Base-by-base conservation (phyloP, 1,139 yeast species). In the Blastobotrys serpentis region DNA sequence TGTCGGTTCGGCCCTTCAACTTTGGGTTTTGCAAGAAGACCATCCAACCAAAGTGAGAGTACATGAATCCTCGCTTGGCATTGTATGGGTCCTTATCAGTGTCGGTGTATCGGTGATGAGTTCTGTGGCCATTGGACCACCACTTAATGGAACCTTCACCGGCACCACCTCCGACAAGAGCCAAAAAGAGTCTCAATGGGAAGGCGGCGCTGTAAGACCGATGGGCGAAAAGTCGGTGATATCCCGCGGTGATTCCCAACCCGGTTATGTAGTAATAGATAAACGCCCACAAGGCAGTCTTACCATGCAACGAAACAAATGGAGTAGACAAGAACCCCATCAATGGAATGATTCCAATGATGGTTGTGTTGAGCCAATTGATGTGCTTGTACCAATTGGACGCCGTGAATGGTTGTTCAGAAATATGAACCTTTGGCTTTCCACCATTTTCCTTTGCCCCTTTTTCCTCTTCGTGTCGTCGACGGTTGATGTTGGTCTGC, bases 31-130 rank as follows among this genome's bases (percentile, higher is more conserved):
- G 94, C 71, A 84, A 83, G 57, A 81, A 71, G 60, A 92, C 76
- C 98, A 92, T 90, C 98, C 98, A 92, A 44, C 98, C 98, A 78
- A 92, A 76, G 76, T 92, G 98, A 33, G 95, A 83, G 72, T 77
- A 90, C 94, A 95, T 87, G 73, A 92, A 86, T 21, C 98, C 98
- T 62, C 80, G 79, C 74, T 96, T 83, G 44, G 98, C 98, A 65
- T 89, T 96, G 70, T 92, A 94, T 48, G 98, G 98, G 70, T 92
- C 98, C 77, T 96, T 85, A 55, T 82, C 77, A 42, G 98, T 92
- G 72, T 92, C 98, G 13, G 98, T 92, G 75, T 85, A 92, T 72
- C 98, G 81, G 75, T 92, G 98, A 73, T 92, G 98, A 56, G 94
- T 81, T 76, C 98, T 83, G 75, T 92, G 98, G 49, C 94, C 85